Conservation (phyloP, 306 rosid species). For the Potentilla sterilis region DNA sequence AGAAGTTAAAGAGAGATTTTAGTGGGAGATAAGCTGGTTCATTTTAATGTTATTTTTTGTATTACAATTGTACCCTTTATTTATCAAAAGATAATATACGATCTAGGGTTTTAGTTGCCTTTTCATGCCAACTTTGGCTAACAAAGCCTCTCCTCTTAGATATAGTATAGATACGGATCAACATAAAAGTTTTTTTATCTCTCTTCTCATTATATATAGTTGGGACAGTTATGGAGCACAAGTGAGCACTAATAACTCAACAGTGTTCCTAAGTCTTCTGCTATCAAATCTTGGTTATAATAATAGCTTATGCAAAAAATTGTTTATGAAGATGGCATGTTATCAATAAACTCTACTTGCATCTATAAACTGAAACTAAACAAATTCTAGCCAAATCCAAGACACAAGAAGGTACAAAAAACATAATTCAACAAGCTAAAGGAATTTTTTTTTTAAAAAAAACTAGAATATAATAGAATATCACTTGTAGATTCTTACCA, state of each 20-base stretch:
- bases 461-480: neutral
- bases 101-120: no score
- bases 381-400: constrained; percentile 5
- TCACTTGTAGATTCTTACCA: constrained; percentile 50
- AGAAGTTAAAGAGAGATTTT: no score
- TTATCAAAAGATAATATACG: no score
- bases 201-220: neutral
- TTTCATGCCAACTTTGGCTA: no score
- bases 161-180: neutral
- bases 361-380: neutral
- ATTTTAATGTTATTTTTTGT: no score
- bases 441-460: no score
- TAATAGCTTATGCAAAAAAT: neutral
- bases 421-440: neutral
- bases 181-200: neutral
- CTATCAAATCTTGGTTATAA: neutral
- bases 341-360: no score
- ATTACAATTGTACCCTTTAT: no score
- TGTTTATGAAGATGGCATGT: no score
- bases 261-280: neutral
- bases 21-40: no score
- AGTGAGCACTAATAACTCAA: neutral
- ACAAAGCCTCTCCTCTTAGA: no score
- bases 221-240: neutral
- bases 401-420: constrained; percentile 15